These are phyloP conservation scores for Blastosporella zonata DNA, from an alignment of 1,284 basidiomycete genomes.

Conservation along the genomic window DNA sequence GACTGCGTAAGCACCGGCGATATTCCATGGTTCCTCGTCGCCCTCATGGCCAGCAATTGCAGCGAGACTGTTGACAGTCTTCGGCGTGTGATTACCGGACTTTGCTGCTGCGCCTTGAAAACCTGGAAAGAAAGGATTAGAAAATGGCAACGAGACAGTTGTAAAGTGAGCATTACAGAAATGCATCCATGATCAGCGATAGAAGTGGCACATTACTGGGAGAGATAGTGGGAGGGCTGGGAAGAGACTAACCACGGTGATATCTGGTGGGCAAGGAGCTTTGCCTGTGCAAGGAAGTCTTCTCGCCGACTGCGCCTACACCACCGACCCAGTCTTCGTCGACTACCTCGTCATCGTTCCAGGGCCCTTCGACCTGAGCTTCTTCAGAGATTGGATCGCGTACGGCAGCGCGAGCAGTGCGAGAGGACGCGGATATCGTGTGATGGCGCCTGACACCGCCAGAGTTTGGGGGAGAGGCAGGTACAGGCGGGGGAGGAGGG, in stretches of 20 bases:
- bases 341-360: slow-evolving; percentile 74
- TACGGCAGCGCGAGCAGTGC: slow-evolving; percentile 56
- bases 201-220: slow-evolving; percentile 22
- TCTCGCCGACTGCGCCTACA: slow-evolving; percentile 79
- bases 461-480: slow-evolving; percentile 41
- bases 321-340: slow-evolving; percentile 77
- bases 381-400: slow-evolving; percentile 69
- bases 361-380: slow-evolving; percentile 54
- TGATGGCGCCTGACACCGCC: slow-evolving; percentile 70
- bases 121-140: slow-evolving; percentile 24
- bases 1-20: slow-evolving; percentile 44
- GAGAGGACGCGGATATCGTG: slow-evolving; percentile 75
- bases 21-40: slow-evolving; percentile 83
- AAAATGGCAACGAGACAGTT: slow-evolving; percentile 14
- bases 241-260: slow-evolving; percentile 57
- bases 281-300: slow-evolving; percentile 74
- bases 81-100: slow-evolving; percentile 61
- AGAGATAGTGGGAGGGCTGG: slow-evolving; percentile 6
- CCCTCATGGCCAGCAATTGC: slow-evolving; percentile 81
- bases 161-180: slow-evolving; percentile 19
- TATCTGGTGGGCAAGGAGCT: slow-evolving; percentile 78
- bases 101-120: slow-evolving; percentile 48
- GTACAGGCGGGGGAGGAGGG: slow-evolving; percentile 33
- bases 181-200: slow-evolving; percentile 25
- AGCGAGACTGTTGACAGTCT: slow-evolving; percentile 75